These are phyloP conservation scores for Dentipellis sp. DNA, from an alignment of 768 basidiomycete genomes.

Conservation along the genomic window DNA sequence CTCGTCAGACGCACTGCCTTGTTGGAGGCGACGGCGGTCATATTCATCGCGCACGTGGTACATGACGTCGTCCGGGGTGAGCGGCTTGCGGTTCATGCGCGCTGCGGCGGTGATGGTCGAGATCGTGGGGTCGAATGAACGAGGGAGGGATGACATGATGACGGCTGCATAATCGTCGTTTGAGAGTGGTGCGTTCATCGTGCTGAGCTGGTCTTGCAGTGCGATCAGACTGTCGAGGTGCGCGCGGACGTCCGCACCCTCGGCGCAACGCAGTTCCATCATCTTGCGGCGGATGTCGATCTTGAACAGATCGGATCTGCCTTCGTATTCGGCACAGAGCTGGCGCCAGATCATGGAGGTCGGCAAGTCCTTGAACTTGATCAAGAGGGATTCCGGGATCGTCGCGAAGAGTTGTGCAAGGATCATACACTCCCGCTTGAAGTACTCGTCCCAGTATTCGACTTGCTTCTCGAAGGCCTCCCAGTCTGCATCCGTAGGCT, in stretches of 20 bases:
- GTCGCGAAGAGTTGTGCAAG: not conserved
- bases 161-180: conserved; percentile 26
- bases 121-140: conserved; percentile 24
- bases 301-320: conserved; percentile 20
- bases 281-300: conserved; percentile 22
- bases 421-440: not conserved
- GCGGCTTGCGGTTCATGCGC: conserved; percentile 12
- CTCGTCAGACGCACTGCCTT: not conserved
- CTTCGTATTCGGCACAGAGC: conserved; percentile 19
- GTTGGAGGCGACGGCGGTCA: conserved; percentile 8
- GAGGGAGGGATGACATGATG: conserved; percentile 26
- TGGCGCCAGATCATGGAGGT: conserved; percentile 19
- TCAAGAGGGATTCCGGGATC: not conserved
- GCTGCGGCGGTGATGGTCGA: conserved; percentile 21
- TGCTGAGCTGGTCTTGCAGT: conserved; percentile 25
- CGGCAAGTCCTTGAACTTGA: not conserved
- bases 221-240: conserved; percentile 23
- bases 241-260: conserved; percentile 22
- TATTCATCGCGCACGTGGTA: conserved; percentile 15
- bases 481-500: not conserved
- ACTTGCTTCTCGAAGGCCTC: not conserved
- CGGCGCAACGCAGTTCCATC: conserved; percentile 19
- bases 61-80: conserved; percentile 16
- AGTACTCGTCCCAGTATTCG: not conserved
- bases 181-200: conserved; percentile 21